These are phyloP conservation scores for Alternaria dauci DNA, from an alignment of 2,329 filamentous ascomycete species.

Conservation along the genomic window DNA sequence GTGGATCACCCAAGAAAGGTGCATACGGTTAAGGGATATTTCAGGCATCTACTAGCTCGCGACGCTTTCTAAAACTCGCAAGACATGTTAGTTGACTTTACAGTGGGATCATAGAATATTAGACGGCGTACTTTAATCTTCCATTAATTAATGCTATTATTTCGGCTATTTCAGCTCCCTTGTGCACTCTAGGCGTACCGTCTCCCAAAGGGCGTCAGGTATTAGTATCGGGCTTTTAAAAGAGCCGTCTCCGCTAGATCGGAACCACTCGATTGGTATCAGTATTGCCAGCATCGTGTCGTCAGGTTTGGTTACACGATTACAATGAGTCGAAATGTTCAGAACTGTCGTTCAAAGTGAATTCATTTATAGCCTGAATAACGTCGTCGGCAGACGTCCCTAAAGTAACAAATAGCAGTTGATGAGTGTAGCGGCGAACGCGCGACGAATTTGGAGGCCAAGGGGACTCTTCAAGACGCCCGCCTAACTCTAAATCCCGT, in stretches of 20 bases:
- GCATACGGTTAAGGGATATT: constrained; percentile 1
- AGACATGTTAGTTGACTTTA: constrained; percentile 1
- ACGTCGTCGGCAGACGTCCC: background rate
- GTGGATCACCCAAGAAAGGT: background rate
- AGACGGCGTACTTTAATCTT: background rate
- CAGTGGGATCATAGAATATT: background rate
- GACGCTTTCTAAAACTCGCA: background rate
- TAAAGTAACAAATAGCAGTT: background rate
- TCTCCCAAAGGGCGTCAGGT: background rate
- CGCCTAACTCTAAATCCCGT: background rate
- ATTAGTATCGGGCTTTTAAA: too few relatives aligned
- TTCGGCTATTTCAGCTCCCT: background rate
- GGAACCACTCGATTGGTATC: too few relatives aligned
- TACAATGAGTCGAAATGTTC: background rate
- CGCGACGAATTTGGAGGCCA: background rate
- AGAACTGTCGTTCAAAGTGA: background rate
- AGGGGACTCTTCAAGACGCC: background rate
- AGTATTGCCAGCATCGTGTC: too few relatives aligned
- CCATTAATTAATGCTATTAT: background rate
- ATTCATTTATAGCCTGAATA: background rate
- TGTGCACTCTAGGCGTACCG: background rate
- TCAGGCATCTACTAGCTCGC: background rate
- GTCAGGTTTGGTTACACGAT: too few relatives aligned
- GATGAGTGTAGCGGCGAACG: background rate
- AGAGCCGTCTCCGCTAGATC: too few relatives aligned